phyloP scores from a whole-genome alignment of 257 asterid genomes.

The Gentiana straminea region DNA sequence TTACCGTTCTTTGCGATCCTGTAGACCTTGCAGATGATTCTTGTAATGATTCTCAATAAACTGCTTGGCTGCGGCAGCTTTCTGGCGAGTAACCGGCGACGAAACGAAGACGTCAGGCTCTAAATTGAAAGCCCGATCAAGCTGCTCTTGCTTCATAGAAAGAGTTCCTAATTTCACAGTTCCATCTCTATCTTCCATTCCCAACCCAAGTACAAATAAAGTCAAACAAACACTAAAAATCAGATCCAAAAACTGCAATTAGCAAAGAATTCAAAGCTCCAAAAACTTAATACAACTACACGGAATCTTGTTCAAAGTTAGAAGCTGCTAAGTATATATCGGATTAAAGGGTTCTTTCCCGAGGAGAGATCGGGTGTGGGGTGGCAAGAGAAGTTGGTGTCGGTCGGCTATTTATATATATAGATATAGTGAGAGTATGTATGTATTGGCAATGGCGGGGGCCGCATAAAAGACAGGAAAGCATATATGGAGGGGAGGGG shows the following conservation, averaged over 20 bases:
- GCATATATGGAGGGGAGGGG: no score
- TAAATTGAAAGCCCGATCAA: constrained; percentile 32
- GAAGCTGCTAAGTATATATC: neutral
- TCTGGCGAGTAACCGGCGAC: constrained; percentile 90
- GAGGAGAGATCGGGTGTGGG: constrained; percentile 9
- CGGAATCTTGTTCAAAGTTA: constrained; percentile 7
- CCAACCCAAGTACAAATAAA: no score
- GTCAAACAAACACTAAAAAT: neutral
- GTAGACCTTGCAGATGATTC: constrained; percentile 79
- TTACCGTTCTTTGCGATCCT: constrained; percentile 93
- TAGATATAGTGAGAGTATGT: no score
- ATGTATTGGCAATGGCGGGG: no score
- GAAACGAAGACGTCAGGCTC: constrained; percentile 80
- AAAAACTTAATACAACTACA: neutral
- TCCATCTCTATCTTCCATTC: constrained; percentile 53
- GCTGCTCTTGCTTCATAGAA: constrained; percentile 22
- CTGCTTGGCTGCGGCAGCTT: constrained; percentile 92
- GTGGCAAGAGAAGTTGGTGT: neutral
- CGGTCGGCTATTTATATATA: constrained; percentile 1
- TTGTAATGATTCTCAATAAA: constrained; percentile 93
- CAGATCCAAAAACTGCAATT: constrained; percentile 20
- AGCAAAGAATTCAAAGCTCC: constrained; percentile 4
- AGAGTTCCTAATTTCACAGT: constrained; percentile 38
- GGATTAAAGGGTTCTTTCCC: neutral
- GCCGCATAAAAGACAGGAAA: neutral